These are phyloP conservation scores for Xylaria digitata DNA, from an alignment of 2,329 filamentous ascomycete species.

Conservation along the genomic window DNA sequence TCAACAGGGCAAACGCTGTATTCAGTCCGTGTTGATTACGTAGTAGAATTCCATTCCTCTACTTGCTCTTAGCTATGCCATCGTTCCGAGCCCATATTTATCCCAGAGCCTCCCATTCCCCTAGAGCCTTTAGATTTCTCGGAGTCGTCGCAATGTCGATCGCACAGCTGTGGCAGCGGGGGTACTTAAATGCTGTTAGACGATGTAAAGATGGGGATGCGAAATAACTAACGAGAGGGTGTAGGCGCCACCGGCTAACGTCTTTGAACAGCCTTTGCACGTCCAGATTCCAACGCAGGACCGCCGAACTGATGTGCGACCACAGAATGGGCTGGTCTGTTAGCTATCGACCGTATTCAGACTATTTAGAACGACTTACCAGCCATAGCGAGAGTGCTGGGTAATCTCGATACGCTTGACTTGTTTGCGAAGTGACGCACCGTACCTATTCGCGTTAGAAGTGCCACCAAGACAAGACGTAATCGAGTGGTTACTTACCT, in stretches of 20 bases:
- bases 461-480: no score
- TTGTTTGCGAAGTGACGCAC: conserved; percentile 99
- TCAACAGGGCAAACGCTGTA: conserved; percentile 8
- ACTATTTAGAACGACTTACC: conserved; percentile 29
- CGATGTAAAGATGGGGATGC: neutral
- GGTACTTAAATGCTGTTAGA: neutral
- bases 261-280: conserved; percentile 63
- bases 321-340: conserved; percentile 82
- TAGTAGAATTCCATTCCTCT: conserved; percentile 12
- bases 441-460: conserved; percentile 63
- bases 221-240: neutral
- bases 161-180: neutral
- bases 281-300: conserved; percentile 95
- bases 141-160: neutral
- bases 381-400: conserved; percentile 89
- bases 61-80: neutral
- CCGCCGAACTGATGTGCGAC: conserved; percentile 88
- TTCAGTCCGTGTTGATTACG: conserved; percentile 4
- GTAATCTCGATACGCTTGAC: conserved; percentile 99
- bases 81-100: neutral
- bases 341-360: conserved; percentile 21
- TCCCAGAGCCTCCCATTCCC: neutral
- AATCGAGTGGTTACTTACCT: neutral
- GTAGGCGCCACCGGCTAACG: conserved; percentile 60
- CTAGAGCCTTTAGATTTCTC: neutral